phyloP scores from a whole-genome alignment of 768 basidiomycete species.

The Naganishia vaughanmartiniae region DNA sequence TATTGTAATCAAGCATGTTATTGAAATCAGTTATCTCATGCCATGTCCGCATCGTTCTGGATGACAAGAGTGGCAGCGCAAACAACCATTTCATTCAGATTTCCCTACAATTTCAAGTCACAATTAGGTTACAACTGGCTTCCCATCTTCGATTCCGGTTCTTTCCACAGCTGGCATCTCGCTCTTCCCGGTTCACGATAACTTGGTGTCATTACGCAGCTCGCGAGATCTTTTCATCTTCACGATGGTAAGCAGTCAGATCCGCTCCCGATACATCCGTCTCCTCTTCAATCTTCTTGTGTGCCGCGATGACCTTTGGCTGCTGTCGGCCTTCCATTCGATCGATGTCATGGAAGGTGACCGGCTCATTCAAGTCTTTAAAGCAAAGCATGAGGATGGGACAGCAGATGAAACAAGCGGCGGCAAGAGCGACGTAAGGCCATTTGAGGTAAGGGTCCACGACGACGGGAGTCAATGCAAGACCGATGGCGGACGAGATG shows the following conservation, averaged over 20 bases:
- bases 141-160: background rate
- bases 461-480: constrained; percentile 42
- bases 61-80: no score
- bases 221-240: background rate
- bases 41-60: no score
- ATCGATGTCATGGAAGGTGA: constrained; percentile 21
- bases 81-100: no score
- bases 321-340: constrained; percentile 18
- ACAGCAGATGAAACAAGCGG: constrained; percentile 22
- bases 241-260: constrained; percentile 11
- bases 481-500: constrained; percentile 44
- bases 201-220: background rate
- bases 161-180: background rate
- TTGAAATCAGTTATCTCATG: no score
- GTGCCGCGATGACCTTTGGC: constrained; percentile 3
- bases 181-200: background rate
- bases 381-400: constrained; percentile 17
- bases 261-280: background rate
- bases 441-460: constrained; percentile 50
- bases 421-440: constrained; percentile 38
- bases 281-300: background rate
- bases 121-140: background rate
- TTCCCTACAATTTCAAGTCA: no score
- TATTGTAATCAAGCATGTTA: no score
- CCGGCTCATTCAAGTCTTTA: constrained; percentile 22